These are phyloP conservation scores for Ganoderma sinense DNA, from an alignment of 1,284 basidiomycete species.

Conservation along the genomic window DNA sequence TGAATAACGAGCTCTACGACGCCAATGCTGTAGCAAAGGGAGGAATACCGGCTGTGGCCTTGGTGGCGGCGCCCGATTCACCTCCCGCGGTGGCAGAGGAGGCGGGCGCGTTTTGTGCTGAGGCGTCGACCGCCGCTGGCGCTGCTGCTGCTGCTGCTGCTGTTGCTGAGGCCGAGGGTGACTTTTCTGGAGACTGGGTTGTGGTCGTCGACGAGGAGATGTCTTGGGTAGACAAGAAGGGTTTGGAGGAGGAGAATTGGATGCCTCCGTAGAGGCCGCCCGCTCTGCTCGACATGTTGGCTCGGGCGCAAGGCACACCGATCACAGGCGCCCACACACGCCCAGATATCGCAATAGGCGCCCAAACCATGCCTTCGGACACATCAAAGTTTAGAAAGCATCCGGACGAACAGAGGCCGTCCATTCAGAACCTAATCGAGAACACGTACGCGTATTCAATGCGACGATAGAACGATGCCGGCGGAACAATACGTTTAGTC, in stretches of 20 bases:
- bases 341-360: neutral
- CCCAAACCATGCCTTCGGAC: neutral
- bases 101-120: conserved; percentile 24
- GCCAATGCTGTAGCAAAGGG: conserved; percentile 49
- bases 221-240: conserved; percentile 50
- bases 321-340: conserved; percentile 10
- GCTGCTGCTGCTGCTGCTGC: conserved; percentile 15
- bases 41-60: conserved; percentile 83
- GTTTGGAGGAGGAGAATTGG: conserved; percentile 73
- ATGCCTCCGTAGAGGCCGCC: conserved; percentile 85
- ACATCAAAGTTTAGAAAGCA: neutral
- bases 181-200: conserved; percentile 20
- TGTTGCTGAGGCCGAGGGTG: conserved; percentile 22
- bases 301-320: conserved; percentile 2
- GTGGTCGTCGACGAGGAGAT: conserved; percentile 20
- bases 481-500: neutral
- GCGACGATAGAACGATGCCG: neutral
- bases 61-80: conserved; percentile 50
- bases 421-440: neutral
- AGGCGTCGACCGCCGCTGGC: conserved; percentile 7
- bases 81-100: conserved; percentile 29
- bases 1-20: conserved; percentile 47
- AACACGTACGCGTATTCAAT: neutral
- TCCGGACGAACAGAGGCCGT: neutral
- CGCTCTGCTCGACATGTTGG: conserved; percentile 71